Percentiles rank a stretch among this genome's conserved stretches.
phyloP scores from a whole-genome alignment of 106 monocot genomes.

The Alisma plantagoaquatica region DNA sequence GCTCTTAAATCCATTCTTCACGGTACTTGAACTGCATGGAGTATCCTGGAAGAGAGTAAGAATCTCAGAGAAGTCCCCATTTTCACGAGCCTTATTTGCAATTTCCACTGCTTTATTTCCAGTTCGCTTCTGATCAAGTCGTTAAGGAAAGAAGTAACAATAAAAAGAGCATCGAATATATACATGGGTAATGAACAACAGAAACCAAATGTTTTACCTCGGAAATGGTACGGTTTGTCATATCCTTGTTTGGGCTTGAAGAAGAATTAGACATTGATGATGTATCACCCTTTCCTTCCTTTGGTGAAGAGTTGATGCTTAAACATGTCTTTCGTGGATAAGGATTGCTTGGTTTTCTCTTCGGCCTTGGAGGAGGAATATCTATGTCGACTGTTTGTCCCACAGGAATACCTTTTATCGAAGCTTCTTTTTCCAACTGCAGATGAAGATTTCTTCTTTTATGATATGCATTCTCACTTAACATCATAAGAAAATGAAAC shows the following conservation, averaged over 20 bases:
- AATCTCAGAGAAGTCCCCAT: slow-evolving; percentile 34
- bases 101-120: slow-evolving; percentile 14
- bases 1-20: slow-evolving; percentile 17
- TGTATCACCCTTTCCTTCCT: slow-evolving; percentile 27
- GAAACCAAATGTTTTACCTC: slow-evolving; percentile 22
- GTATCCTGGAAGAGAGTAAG: slow-evolving; percentile 50
- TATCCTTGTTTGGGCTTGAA: slow-evolving; percentile 12
- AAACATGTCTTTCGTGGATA: slow-evolving; percentile 65
- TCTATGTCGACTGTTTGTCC: slow-evolving; percentile 73
- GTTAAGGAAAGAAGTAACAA: background rate
- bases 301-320: slow-evolving; percentile 16
- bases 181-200: background rate
- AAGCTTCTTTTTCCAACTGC: slow-evolving; percentile 80
- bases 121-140: slow-evolving; percentile 18
- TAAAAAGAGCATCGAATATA: slow-evolving; percentile 2
- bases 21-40: slow-evolving; percentile 44
- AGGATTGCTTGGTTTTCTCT: slow-evolving; percentile 80
- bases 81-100: slow-evolving; percentile 38
- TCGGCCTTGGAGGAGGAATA: slow-evolving; percentile 93
- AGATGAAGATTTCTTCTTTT: too few species aligned
- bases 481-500: too few species aligned
- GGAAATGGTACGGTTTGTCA: slow-evolving; percentile 12
- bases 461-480: too few species aligned
- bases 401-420: slow-evolving; percentile 40
- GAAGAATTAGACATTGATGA: slow-evolving; percentile 30